Evolutionary conservation across 1,139 yeast genomes (phyloP), one percentile per base, ranked within the genome.

Genomic region (Citeromyces hawaiiensis): DNA sequence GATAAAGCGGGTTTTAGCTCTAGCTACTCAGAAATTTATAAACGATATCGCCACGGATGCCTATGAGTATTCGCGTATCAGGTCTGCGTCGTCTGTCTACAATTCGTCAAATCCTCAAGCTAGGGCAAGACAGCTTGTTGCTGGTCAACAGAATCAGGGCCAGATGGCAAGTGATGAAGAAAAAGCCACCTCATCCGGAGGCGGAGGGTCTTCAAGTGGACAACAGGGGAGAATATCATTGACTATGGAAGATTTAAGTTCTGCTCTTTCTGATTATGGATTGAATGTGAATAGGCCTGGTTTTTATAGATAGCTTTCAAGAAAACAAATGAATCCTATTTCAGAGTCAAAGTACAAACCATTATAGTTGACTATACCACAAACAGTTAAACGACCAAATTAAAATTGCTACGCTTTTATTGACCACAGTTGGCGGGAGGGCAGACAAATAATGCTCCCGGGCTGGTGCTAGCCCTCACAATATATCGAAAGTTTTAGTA

Each of bases 1-100:
- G 44, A 81, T 91, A 45, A 87, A 88, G 54, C 68, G 97, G 42
- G 64, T 93, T 36, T 64, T 93, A 40, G 97, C 97, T 0, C 65
- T 93, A 42, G 97, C 98, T 1, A 88, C 98, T 1, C 98, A 93
- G 53, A 91, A 93, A 55, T 93, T 93, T 56, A 72, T 93, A 29
- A 78, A 91, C 44, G 98, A 91, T 55, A 80, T 93, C 33, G 96
- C 98, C 1, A 87, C 88, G 16, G 97, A 93, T 57, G 97, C 98
- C 0, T 91, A 86, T 56, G 98, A 93, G 55, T 88, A 86, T 56
- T 82, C 95, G 9, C 67, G 97, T 45, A 91, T 93, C 49, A 70
- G 97, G 44, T 83, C 88, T 18, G 70, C 87, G 8, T 73, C 86
- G 4, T 79, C 95, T 0, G 94, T 85, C 16, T 81, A 85, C 50